Percentiles rank a stretch among this genome's conserved stretches.
Conservation (phyloP, 495 filamentous ascomycete genomes). For the Astrocystis sublimbata region DNA sequence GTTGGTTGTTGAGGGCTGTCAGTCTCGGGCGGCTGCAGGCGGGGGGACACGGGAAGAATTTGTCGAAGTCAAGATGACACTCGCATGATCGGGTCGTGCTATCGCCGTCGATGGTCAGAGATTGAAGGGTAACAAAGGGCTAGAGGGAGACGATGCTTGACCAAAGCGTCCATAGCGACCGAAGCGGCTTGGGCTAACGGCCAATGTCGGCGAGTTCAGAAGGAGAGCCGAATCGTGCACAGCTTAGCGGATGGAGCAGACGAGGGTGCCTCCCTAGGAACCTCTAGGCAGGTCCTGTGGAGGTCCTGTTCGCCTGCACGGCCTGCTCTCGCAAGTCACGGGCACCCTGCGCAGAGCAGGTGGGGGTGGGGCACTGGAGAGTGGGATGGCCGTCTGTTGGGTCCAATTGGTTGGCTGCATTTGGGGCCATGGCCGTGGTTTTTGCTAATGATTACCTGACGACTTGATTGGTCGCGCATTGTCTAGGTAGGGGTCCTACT, state of each 20-base stretch:
- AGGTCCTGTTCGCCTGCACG: no score
- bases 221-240: not conserved
- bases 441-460: slow-evolving; percentile 2
- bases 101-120: slow-evolving; percentile 1
- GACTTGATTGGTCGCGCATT: not conserved
- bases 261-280: no score
- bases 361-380: slow-evolving; percentile 7
- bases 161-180: slow-evolving; percentile 2
- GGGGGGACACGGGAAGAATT: not conserved
- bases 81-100: slow-evolving; percentile 2
- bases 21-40: not conserved
- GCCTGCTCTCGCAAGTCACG: no score
- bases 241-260: not conserved
- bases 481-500: no score
- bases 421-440: not conserved
- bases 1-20: not conserved
- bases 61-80: not conserved
- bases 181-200: slow-evolving; percentile 13
- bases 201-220: slow-evolving; percentile 12
- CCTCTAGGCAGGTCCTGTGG: no score
- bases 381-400: slow-evolving; percentile 6
- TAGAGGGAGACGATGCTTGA: slow-evolving; percentile 9
- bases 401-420: not conserved
- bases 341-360: no score
- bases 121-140: not conserved